phyloP scores from a whole-genome alignment of 441 rosid genomes.

The Rhodomyrtus psidioides region DNA sequence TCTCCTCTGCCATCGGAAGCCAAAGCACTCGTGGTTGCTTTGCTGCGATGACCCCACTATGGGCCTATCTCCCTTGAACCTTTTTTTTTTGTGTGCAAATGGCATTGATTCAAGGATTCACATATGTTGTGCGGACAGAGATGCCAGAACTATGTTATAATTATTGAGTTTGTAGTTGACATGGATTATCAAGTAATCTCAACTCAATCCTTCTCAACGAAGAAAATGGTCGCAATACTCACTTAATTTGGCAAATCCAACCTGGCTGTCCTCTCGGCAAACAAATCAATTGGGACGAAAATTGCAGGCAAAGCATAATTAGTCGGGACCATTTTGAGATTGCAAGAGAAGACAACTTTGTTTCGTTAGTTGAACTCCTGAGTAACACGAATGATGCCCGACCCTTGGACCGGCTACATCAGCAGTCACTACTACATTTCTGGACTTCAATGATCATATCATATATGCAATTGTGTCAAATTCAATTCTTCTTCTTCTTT shows the following conservation, averaged over 20 bases:
- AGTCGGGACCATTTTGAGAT: neutral
- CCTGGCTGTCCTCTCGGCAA: neutral
- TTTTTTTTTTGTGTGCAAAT: no score
- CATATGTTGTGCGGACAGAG: no score
- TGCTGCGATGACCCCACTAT: no score
- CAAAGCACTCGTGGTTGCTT: no score
- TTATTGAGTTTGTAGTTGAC: neutral
- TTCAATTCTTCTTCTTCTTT: no score
- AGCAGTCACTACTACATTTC: neutral
- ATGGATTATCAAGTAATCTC: neutral
- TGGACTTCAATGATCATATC: no score
- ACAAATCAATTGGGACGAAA: neutral
- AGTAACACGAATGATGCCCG: neutral
- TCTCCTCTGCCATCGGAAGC: no score
- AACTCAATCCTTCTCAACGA: neutral
- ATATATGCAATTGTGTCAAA: no score
- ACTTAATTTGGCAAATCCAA: neutral
- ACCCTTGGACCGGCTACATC: neutral
- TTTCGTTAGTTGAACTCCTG: neutral
- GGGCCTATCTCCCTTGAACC: no score
- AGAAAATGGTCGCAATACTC: neutral
- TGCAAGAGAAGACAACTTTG: neutral
- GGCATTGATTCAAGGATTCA: no score
- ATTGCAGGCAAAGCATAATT: neutral
- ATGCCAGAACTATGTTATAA: no score